A percentile compares a stretch with the other conserved stretches of the same genome.
Evolutionary conservation across 306 rosid species (phyloP).

Genomic region (Inga oerstediana): DNA sequence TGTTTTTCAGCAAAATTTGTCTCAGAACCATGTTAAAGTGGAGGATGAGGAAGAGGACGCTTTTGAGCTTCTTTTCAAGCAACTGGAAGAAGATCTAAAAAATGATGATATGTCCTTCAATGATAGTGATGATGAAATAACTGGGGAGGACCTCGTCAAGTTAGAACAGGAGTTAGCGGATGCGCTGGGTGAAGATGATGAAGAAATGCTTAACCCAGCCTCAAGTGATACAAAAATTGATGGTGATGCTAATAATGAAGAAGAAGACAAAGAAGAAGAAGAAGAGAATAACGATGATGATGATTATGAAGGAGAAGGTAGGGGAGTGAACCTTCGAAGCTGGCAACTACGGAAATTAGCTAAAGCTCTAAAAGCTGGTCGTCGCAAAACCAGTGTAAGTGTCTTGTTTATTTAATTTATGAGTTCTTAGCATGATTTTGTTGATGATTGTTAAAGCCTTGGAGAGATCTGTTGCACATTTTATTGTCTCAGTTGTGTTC

Average conservation of each 20-base stretch:
- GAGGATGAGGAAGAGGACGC: constrained; percentile 70
- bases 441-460: neutral
- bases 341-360: constrained; percentile 91
- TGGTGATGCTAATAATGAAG: constrained; percentile 16
- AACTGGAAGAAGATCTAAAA: constrained; percentile 84
- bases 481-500: neutral
- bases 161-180: constrained; percentile 65
- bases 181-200: constrained; percentile 51
- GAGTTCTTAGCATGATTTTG: constrained; percentile 5
- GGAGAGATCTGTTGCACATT: neutral
- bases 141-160: constrained; percentile 65
- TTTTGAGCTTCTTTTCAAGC: constrained; percentile 74
- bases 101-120: constrained; percentile 55
- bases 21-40: constrained; percentile 33
- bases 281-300: neutral
- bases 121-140: constrained; percentile 49
- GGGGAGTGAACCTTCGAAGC: constrained; percentile 56
- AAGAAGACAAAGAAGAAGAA: constrained; percentile 23
- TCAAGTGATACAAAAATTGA: constrained; percentile 31
- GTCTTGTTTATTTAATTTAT: neutral
- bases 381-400: constrained; percentile 83
- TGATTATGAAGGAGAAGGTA: constrained; percentile 37
- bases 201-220: constrained; percentile 27
- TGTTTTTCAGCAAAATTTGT: constrained; percentile 43
- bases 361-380: constrained; percentile 72